Base-by-base conservation (phyloP, 331 rosid genomes). In the Stylosanthes scabra region DNA sequence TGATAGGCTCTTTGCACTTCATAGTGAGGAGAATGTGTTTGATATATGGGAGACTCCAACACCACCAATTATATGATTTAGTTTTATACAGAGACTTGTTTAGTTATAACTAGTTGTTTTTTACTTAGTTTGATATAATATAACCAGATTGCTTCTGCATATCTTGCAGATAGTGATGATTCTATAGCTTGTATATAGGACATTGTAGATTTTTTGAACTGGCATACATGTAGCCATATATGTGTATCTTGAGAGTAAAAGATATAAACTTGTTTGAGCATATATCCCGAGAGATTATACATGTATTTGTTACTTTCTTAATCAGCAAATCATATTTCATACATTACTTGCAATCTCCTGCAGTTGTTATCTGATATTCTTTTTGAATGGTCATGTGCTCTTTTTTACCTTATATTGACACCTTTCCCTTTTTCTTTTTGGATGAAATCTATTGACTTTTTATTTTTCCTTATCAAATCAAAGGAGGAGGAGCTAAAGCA, bases 21-120 rank as follows among this genome's bases (percentile, higher is more conserved):
- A 91, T 6, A 88, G 97, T n/a, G 99, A 95, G 74, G 97, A 95
- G 72, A 95, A 95, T 82, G 97, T 95, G 81, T 87, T 95, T 76
- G 99, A 95, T 71, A 84, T 91, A 50, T 95, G 99, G 99, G 97
- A 95, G 80, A 91, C 97, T 68, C 93, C 89, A 54, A 82, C 99
- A 42, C 83, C 89, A 0, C 92, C 99, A 8, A 69, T 87, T 68
- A 56, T 87, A 68, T 88, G 86, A 87, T 31, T 79, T 42, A 41
- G 85, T 34, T 65, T 9, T 3, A 66, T 63, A 39, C 49, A 41
- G 7, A 8, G 20, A 11, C 46, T 59, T 75, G 75, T 37, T 72
- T 55, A 55, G 74, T 73, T 37, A 57, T 7, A 41, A 7, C 5
- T 2, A n/a, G 39, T 63, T 54, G 20, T 31, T 31, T 63, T 60